These are phyloP conservation scores for Irpex lacteus DNA, from an alignment of 1,284 basidiomycete species.

Conservation along the genomic window DNA sequence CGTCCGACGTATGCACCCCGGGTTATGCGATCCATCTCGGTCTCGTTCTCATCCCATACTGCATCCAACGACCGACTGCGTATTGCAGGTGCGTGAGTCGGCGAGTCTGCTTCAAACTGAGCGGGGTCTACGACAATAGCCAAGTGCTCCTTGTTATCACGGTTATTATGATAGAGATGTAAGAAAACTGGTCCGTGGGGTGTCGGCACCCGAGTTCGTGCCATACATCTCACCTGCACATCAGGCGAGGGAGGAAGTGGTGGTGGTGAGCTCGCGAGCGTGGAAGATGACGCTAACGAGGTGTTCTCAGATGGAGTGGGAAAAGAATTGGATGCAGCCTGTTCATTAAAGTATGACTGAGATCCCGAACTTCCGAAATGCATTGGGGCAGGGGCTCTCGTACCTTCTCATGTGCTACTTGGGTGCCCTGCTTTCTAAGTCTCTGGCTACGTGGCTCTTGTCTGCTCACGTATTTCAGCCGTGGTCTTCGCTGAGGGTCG, in stretches of 20 bases:
- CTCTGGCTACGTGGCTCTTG: conserved; percentile 69
- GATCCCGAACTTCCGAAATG: background rate
- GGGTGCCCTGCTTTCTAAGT: conserved; percentile 30
- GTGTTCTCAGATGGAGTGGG: background rate
- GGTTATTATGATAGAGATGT: conserved; percentile 93
- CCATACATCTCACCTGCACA: conserved; percentile 87
- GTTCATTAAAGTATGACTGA: background rate
- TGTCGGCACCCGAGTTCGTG: conserved; percentile 95
- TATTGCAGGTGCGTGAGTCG: conserved; percentile 53
- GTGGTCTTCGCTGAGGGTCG: conserved; percentile 38
- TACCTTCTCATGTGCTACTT: conserved; percentile 20
- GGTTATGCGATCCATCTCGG: conserved; percentile 90
- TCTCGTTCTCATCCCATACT: conserved; percentile 84
- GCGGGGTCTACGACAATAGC: conserved; percentile 93
- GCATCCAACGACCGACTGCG: conserved; percentile 84
- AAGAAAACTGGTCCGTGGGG: conserved; percentile 93
- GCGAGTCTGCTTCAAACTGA: conserved; percentile 53
- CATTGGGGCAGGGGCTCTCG: background rate
- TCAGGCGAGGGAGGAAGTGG: conserved; percentile 13
- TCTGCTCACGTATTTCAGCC: conserved; percentile 60
- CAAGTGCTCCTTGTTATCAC: conserved; percentile 93
- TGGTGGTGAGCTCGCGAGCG: conserved; percentile 12
- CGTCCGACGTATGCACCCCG: conserved; percentile 93
- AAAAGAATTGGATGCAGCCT: background rate
- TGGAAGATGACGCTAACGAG: background rate